phyloP scores from a whole-genome alignment of 2,329 filamentous ascomycete genomes.

The Ilyonectria destructans region DNA sequence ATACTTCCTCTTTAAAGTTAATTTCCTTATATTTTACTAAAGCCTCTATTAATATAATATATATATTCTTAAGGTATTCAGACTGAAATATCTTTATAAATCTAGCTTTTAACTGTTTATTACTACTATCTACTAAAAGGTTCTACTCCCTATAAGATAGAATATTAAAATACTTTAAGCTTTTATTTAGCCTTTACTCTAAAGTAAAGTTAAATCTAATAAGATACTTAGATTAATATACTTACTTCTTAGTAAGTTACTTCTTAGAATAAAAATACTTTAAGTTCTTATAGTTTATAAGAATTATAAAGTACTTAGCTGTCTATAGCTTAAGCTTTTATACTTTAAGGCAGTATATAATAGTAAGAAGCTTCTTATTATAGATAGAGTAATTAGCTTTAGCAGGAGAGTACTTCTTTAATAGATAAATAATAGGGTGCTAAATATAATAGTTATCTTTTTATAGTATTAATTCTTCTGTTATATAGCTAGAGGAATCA shows the following conservation, averaged over 20 bases:
- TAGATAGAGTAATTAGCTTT: too few relatives aligned
- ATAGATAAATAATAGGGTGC: not conserved
- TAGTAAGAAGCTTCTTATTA: not conserved
- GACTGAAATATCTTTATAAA: too few relatives aligned
- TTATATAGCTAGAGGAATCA: too few relatives aligned
- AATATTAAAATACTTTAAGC: not conserved
- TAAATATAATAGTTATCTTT: not conserved
- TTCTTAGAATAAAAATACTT: not conserved
- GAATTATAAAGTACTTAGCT: not conserved
- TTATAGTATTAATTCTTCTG: too few relatives aligned
- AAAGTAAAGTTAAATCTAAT: not conserved
- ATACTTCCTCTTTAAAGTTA: too few relatives aligned
- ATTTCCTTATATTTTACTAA: too few relatives aligned
- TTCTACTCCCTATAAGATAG: not conserved
- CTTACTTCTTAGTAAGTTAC: not conserved
- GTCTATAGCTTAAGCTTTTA: not conserved
- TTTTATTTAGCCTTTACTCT: not conserved
- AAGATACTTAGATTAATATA: not conserved
- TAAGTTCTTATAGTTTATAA: not conserved
- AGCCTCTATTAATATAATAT: too few relatives aligned
- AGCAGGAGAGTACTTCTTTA: not conserved
- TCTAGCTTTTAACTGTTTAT: too few relatives aligned
- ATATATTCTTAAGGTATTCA: too few relatives aligned
- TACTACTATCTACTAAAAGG: too few relatives aligned
- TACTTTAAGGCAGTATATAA: not conserved